phyloP scores from a whole-genome alignment of 2,329 filamentous ascomycete genomes.

The Byssothecium circinans region DNA sequence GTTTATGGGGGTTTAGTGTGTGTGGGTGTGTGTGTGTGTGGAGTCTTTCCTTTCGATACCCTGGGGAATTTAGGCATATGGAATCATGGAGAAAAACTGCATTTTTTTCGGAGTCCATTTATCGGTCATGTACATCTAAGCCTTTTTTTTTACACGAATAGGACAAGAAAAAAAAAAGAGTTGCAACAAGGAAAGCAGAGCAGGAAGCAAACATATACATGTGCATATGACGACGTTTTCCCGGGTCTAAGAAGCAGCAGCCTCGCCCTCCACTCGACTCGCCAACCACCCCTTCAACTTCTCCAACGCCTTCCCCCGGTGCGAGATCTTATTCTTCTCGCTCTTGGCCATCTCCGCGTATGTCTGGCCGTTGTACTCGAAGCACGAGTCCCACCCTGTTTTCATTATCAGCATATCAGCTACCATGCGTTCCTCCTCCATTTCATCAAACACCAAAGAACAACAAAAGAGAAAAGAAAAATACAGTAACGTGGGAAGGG shows the following conservation, averaged over 20 bases:
- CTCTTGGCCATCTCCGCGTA: slow-evolving; percentile 92
- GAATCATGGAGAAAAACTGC: background rate
- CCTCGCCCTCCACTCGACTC: slow-evolving; percentile 37
- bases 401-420: slow-evolving; percentile 10
- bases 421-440: background rate
- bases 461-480: too few relatives aligned
- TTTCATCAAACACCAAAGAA: background rate
- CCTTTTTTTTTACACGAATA: too few relatives aligned
- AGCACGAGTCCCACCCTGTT: slow-evolving; percentile 98
- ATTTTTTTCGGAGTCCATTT: too few relatives aligned
- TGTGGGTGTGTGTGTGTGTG: background rate
- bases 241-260: too few relatives aligned
- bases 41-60: background rate
- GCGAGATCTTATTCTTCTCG: slow-evolving; percentile 89
- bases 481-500: too few relatives aligned
- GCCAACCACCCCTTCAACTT: slow-evolving; percentile 84
- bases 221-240: background rate
- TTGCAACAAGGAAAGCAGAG: too few relatives aligned
- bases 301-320: slow-evolving; percentile 81
- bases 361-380: slow-evolving; percentile 86
- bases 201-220: too few relatives aligned
- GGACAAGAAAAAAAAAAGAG: too few relatives aligned
- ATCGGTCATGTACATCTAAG: too few relatives aligned
- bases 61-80: background rate
- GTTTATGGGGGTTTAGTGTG: background rate